Evolutionary conservation across 306 rosid species (phyloP).

Genomic region (Purshia tridentata): DNA sequence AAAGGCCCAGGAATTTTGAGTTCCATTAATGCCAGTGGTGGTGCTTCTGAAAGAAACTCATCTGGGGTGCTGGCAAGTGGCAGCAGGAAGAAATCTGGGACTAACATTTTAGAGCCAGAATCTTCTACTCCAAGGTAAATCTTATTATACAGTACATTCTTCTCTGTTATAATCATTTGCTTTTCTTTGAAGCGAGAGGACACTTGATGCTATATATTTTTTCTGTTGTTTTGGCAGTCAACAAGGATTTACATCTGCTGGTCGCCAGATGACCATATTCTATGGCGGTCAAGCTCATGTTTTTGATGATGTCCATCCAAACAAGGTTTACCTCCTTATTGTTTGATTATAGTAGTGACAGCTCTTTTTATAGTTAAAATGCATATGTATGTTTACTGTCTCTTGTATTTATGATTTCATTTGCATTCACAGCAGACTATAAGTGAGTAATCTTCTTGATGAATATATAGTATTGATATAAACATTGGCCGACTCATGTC

Average conservation of each 20-base stretch:
- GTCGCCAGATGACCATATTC: slow-evolving; percentile 94
- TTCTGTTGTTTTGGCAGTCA: slow-evolving; percentile 52
- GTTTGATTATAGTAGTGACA: slow-evolving; percentile 12
- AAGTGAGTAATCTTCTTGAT: neutral
- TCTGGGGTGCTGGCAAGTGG: slow-evolving; percentile 53
- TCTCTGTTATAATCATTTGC: neutral
- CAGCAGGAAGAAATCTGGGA: slow-evolving; percentile 58
- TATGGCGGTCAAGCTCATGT: slow-evolving; percentile 99
- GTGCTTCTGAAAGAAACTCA: slow-evolving; percentile 57
- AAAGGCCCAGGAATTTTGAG: slow-evolving; percentile 82
- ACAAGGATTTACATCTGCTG: slow-evolving; percentile 55
- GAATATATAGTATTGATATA: neutral
- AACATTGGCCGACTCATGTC: neutral
- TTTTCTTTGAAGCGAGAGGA: slow-evolving; percentile 10
- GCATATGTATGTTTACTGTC: neutral
- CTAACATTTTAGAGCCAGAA: slow-evolving; percentile 54
- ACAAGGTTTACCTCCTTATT: slow-evolving; percentile 63
- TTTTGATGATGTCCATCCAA: slow-evolving; percentile 90
- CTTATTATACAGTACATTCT: slow-evolving; percentile 11
- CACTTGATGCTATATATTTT: slow-evolving; percentile 31
- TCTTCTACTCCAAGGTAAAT: slow-evolving; percentile 59
- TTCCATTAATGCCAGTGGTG: slow-evolving; percentile 47
- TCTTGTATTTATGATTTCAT: neutral
- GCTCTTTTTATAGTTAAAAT: neutral
- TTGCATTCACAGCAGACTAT: neutral